Evolutionary conservation across 306 rosid species (phyloP), one percentile per base, ranked within the genome.

Genomic region (Gynostemma pentaphyllum): DNA sequence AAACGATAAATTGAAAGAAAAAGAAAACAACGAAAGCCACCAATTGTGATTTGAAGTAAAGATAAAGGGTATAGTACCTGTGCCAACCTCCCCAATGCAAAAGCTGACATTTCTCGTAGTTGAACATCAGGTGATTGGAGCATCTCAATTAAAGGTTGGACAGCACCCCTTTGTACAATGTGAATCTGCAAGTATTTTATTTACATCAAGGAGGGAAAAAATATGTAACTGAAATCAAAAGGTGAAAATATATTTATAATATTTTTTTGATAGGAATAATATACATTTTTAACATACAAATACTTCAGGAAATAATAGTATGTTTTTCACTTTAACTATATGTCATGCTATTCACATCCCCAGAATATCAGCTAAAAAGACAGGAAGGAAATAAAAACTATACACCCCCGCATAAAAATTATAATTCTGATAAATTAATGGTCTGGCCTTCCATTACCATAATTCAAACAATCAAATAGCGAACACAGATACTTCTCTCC

Each of bases 81-180:
- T 49, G 99, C 99, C 74, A 92, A 78, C 81, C 99, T 82, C 73
- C 99, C 99, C 80, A 92, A 73, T 5, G 99, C 99, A 79, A 92
- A 92, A 73, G 99, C 99, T 45, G 99, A 84, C 99, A 92, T 92
- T 77, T 88, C 99, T 72, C 87, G 85, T 57, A 92, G 88, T 64
- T 92, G 99, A 18, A 92, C 81, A 54, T 92, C 99, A 22, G 95
- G 75, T 55, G 99, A 92, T 63, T 86, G 95, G 70, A 92, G 99
- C 99, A 92, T 92, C 79, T 92, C 95, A 74, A 92, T 86, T 77
- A 92, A 78, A 75, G 99, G 99, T 46, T 72, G 79, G 52, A 92
- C 96, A 86, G 96, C 99, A 70, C 99, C 99, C 73, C 99, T 86
- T 74, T 92, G 96, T 47, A 88, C 99, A 54, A 92, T 92, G 74